Percentiles rank a stretch among this genome's conserved stretches.
These are phyloP conservation scores for Hypoxylon trugodes DNA, from an alignment of 495 filamentous ascomycete species.

Conservation along the genomic window DNA sequence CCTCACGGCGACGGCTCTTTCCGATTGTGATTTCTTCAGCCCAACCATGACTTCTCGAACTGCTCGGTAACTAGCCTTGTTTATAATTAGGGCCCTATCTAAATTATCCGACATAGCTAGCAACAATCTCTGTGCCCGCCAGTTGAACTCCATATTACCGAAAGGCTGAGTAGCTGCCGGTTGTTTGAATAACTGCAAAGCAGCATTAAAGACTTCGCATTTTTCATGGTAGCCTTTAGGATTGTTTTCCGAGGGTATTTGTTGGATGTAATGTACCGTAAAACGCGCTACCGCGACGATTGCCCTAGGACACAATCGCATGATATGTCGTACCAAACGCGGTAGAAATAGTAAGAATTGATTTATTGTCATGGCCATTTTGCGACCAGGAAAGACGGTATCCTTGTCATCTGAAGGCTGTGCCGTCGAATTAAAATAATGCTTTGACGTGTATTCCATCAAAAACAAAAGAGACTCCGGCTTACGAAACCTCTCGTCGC, in stretches of 20 bases:
- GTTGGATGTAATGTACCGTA: constrained; percentile 45
- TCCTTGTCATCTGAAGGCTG: not conserved
- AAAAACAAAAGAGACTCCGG: constrained; percentile 40
- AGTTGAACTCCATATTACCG: constrained; percentile 49
- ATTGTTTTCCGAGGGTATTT: constrained; percentile 27
- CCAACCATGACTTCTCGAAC: constrained; percentile 51
- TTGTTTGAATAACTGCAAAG: constrained; percentile 43
- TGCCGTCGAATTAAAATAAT: constrained; percentile 34
- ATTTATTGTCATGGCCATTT: constrained; percentile 30
- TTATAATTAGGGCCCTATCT: constrained; percentile 48
- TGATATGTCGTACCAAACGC: constrained; percentile 45
- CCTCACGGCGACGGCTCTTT: constrained; percentile 48
- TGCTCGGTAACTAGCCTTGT: constrained; percentile 47
- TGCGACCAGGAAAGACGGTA: constrained; percentile 8
- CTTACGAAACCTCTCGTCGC: constrained; percentile 42
- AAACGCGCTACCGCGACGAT: constrained; percentile 48
- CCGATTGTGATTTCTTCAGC: constrained; percentile 47
- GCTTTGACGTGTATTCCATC: constrained; percentile 43
- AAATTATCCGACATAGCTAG: constrained; percentile 47
- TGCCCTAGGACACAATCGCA: constrained; percentile 45
- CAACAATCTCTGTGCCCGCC: constrained; percentile 55
- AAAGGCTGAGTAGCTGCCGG: constrained; percentile 42
- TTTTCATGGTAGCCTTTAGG: constrained; percentile 30
- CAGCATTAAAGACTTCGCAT: constrained; percentile 48
- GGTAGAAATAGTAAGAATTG: constrained; percentile 46